phyloP scores from a whole-genome alignment of 2,329 filamentous ascomycete species.

The Botrytis cinerea region DNA sequence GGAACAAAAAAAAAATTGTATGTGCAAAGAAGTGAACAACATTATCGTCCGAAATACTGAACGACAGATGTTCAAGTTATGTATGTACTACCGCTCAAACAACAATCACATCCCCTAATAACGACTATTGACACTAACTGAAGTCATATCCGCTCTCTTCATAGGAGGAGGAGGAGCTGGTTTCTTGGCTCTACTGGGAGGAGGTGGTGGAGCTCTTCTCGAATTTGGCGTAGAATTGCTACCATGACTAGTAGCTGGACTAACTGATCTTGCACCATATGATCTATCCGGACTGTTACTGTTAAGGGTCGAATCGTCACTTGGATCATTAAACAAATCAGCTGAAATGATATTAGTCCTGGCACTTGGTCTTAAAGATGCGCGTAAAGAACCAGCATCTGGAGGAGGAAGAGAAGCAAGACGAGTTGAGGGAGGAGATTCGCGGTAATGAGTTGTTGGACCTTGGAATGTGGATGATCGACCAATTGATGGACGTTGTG shows the following conservation, averaged over 20 bases:
- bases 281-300: constrained; percentile 51
- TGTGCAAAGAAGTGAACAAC: constrained; percentile 10
- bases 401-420: constrained; percentile 47
- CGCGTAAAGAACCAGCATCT: constrained; percentile 48
- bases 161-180: constrained; percentile 65
- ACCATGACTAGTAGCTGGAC: constrained; percentile 55
- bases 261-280: constrained; percentile 52
- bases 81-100: constrained; percentile 4
- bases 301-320: constrained; percentile 53
- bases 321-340: constrained; percentile 53
- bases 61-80: neutral
- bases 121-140: neutral
- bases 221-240: constrained; percentile 48
- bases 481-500: constrained; percentile 49
- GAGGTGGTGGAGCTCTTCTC: constrained; percentile 61
- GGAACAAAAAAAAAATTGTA: neutral
- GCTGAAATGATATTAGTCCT: constrained; percentile 17
- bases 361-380: constrained; percentile 40
- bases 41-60: neutral
- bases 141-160: constrained; percentile 51
- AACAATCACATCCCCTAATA: constrained; percentile 1
- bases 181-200: constrained; percentile 64
- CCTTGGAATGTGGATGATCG: constrained; percentile 62
- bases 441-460: constrained; percentile 53
- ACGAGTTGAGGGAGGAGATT: constrained; percentile 51